Evolutionary conservation across 345 rosid species (phyloP).

Genomic region (Firmiana major): DNA sequence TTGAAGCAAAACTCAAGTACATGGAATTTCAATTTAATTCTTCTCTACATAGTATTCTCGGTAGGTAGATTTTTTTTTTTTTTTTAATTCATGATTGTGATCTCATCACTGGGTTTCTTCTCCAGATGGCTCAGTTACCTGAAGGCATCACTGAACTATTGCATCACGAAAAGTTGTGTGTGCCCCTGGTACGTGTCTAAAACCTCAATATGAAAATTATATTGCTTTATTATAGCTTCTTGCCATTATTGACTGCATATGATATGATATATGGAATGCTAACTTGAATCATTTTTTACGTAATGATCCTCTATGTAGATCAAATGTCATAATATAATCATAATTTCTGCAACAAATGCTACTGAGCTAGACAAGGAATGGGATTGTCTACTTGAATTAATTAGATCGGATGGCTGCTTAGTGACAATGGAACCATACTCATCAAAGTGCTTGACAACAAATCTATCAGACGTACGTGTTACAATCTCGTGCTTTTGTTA

Average conservation of each 20-base stretch:
- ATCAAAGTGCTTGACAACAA: conserved; percentile 46
- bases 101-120: conserved; percentile 20
- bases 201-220: conserved; percentile 10
- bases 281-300: neutral
- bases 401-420: conserved; percentile 43
- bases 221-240: neutral
- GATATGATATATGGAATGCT: neutral
- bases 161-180: conserved; percentile 78
- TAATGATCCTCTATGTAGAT: conserved; percentile 41
- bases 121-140: conserved; percentile 95
- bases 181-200: conserved; percentile 73
- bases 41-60: neutral
- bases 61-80: neutral
- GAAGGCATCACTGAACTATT: conserved; percentile 91
- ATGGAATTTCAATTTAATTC: neutral
- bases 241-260: neutral
- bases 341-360: conserved; percentile 69
- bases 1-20: neutral
- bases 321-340: conserved; percentile 71
- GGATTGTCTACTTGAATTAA: conserved; percentile 69
- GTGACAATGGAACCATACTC: conserved; percentile 48
- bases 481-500: neutral
- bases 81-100: conserved; percentile 12
- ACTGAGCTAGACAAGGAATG: conserved; percentile 77
- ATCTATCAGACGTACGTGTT: conserved; percentile 64